Percentiles rank a stretch among this genome's conserved stretches.
phyloP scores from a whole-genome alignment of 495 filamentous ascomycete genomes.

The Ascobolus immersus region DNA sequence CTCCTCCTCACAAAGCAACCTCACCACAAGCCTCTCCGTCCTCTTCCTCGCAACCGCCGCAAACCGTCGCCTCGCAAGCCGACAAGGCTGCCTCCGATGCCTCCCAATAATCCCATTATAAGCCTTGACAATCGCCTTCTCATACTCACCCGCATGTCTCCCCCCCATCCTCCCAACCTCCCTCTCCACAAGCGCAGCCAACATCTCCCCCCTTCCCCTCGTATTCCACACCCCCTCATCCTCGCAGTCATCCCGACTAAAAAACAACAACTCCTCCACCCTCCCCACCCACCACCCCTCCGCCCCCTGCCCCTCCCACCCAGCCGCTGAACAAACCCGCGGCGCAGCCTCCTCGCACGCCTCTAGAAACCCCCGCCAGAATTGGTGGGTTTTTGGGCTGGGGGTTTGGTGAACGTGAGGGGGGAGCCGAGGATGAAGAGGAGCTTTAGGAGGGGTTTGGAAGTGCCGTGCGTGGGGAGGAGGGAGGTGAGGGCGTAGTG shows the following conservation, averaged over 20 bases:
- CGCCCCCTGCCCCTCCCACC: background rate
- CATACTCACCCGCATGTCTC: background rate
- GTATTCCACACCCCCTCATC: background rate
- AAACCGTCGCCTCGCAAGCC: no score
- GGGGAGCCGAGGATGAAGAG: background rate
- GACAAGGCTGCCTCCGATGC: no score
- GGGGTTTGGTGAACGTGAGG: background rate
- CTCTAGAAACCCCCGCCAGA: background rate
- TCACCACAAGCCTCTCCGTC: no score
- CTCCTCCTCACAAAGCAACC: no score
- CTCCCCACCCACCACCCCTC: background rate
- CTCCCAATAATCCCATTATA: no score
- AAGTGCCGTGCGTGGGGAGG: background rate
- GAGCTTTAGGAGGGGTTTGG: background rate
- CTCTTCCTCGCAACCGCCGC: no score
- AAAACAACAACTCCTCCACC: background rate
- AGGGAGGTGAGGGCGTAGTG: background rate
- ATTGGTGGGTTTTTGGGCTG: no score
- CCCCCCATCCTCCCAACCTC: background rate
- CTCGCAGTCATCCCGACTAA: background rate
- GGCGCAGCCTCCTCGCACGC: background rate
- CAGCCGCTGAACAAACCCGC: background rate
- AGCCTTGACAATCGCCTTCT: background rate
- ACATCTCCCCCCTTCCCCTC: background rate
- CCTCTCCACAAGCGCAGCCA: background rate